Conservation (phyloP, 495 filamentous ascomycete genomes). For the Amorphotheca resinae region DNA sequence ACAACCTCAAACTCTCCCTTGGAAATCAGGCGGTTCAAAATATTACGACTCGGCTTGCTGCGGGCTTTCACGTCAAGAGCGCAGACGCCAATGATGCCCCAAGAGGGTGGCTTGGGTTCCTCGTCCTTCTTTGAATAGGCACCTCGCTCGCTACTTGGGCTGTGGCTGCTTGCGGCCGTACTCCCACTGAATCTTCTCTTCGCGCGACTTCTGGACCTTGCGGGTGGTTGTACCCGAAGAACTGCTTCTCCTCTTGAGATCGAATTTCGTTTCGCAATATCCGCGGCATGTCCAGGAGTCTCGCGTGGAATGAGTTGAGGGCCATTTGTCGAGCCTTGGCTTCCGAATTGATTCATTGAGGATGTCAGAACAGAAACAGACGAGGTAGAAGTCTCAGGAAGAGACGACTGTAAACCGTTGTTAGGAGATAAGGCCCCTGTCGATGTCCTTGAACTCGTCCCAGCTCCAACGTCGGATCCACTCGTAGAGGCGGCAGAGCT, state of each 20-base stretch:
- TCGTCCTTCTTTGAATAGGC: conserved; percentile 33
- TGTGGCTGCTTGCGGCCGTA: conserved; percentile 59
- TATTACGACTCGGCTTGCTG: conserved; percentile 91
- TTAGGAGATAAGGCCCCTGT: conserved; percentile 12
- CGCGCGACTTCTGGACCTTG: conserved; percentile 57
- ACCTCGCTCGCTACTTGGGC: conserved; percentile 44
- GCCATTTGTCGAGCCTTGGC: conserved; percentile 20
- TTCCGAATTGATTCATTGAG: conserved; percentile 25
- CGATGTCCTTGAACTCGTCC: conserved; percentile 6
- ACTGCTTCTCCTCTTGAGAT: conserved; percentile 15
- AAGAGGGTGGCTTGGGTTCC: conserved; percentile 36
- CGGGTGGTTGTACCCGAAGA: conserved; percentile 10
- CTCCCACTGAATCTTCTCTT: conserved; percentile 66
- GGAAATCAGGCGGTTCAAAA: conserved; percentile 78
- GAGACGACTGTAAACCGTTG: conserved; percentile 17
- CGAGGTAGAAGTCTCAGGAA: conserved; percentile 38
- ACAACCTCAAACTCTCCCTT: conserved; percentile 91
- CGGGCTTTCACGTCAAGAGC: conserved; percentile 91
- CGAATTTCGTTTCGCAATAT: conserved; percentile 24
- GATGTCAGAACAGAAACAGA: conserved; percentile 43
- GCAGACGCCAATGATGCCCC: conserved; percentile 74
- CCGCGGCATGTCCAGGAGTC: conserved; percentile 23
- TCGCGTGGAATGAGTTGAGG: conserved; percentile 34
- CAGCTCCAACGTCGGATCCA: conserved; percentile 18
- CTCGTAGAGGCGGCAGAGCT: conserved; percentile 26